Base-by-base conservation (phyloP, 2,329 filamentous ascomycete species). In the Penicillium glabrum region DNA sequence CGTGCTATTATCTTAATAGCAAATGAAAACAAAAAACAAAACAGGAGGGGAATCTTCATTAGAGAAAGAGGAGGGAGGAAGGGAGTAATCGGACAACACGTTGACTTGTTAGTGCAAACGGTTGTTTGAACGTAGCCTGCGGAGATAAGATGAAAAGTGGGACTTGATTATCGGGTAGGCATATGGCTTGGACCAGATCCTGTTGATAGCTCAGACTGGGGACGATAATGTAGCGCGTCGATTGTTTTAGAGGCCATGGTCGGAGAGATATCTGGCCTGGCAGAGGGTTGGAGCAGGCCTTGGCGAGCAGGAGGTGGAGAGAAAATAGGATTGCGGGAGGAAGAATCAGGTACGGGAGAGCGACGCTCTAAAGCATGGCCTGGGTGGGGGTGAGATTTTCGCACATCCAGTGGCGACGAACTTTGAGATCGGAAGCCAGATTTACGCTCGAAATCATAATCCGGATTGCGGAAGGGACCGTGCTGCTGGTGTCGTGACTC, bases 381-480 rank as follows among this genome's bases (percentile, higher is more conserved):
- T 35, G 64, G 58, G 41, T 66, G 70, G 29, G 63, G 69, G 46
- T 69, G 73, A 43, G 71, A 66, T 68, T 73, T 76, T 56, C 74
- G 73, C 46, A 75, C 67, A 56, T 77, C 72, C 11, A 75, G 61
- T 23, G 74, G 73, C 6, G 75, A 76, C 31, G 73, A 73, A 49
- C 69, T 75, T 58, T 70, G 63, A 27, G 74, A 75, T 44, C 72
- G 68, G 52, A 73, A 72, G 37, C 70, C 72, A 14, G 72, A 70
- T 54, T 69, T 70, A 39, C 64, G 66, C 37, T 73, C 72, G 14
- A 54, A 57, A 44, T 75, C 73, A 35, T 74, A 69, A 31, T 76
- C 73, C 14, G 66, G 64, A 51, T 70, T 67, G 21, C 59, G 64
- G 52, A 68, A 70, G 11, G 62, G 58, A n/a, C 65, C 66, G 44